Evolutionary conservation across 176 grass and related monocot genomes (phyloP), one percentile per base, ranked within the genome.

Genomic region (Zizania latifolia): DNA sequence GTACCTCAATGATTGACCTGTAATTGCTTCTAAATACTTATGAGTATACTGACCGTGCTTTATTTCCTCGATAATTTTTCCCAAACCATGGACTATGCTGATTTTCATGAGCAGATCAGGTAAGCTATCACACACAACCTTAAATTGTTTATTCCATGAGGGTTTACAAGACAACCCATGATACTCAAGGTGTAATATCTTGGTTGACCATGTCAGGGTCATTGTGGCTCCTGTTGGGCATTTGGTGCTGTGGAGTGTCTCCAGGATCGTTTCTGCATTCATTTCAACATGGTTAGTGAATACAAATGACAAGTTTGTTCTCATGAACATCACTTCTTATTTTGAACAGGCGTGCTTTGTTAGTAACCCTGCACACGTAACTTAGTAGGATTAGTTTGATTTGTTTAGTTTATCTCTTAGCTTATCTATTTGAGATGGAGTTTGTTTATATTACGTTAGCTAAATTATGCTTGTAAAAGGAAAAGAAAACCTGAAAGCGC

Each of bases 191-290:
- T 70, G 28, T 83, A 8, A 22, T 54, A 38, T 67, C 0, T 79
- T 69, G 43, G 55, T 64, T 86, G n/a, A 60, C 11, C 13, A 75
- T 76, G 17, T 51, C 81, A 97, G 88, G 91, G 94, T 46, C 94
- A 97, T 34, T 97, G 91, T 86, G 94, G 94, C 39, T 92, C 94
- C 8, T 93, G 94, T 35, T 97, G 91, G 94, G 94, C 91, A 55
- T 93, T 97, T 83, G 94, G 78, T 58, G 94, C 91, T 29, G 94
- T 97, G 44, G 94, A 97, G 81, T 87, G 84, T 19, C 86, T 97
- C 58, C 85, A 90, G 22, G 94, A 97, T 91, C 94, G 91, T 38
- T 97, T 97, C 64, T 97, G 91, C 78, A 92, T 97, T 61, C 88
- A 97, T 69, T 85, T 87, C 44, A 78, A 70, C 75, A 76, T 81